Evolutionary conservation across 805 yeast species (phyloP).

Genomic region (Ogataea polymorpha): DNA sequence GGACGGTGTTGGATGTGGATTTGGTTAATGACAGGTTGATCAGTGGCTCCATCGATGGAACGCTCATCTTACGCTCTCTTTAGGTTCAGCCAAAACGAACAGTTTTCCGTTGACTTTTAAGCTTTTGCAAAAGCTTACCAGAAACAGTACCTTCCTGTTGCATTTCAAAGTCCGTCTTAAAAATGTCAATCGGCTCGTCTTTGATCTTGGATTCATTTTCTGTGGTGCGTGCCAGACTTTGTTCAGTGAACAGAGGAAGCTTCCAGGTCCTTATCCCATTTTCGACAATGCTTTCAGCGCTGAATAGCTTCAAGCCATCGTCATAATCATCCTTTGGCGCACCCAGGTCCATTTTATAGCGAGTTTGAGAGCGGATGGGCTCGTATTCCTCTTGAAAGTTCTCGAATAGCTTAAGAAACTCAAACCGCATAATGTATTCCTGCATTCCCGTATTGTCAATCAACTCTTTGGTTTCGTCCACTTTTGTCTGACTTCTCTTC

Average conservation of each 20-base stretch:
- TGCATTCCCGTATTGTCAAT: constrained; percentile 62
- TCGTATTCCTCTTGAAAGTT: constrained; percentile 36
- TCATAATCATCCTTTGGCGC: constrained; percentile 13
- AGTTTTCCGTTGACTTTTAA: constrained; percentile 17
- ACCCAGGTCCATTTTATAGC: constrained; percentile 5
- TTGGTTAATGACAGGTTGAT: constrained; percentile 36
- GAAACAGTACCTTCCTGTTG: constrained; percentile 2
- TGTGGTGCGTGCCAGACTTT: constrained; percentile 28
- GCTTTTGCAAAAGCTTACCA: constrained; percentile 10
- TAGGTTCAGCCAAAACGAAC: constrained; percentile 20
- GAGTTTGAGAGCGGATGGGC: constrained; percentile 33
- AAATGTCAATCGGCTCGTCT: constrained; percentile 8
- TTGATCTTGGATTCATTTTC: constrained; percentile 22
- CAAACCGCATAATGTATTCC: constrained; percentile 48
- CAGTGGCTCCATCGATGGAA: constrained; percentile 55
- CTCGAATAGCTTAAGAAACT: constrained; percentile 39
- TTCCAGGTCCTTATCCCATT: constrained; percentile 29
- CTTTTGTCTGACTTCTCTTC: constrained; percentile 23
- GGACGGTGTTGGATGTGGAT: constrained; percentile 60
- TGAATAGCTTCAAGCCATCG: constrained; percentile 18
- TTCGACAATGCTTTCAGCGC: constrained; percentile 14
- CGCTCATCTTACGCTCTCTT: constrained; percentile 44
- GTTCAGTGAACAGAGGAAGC: constrained; percentile 36
- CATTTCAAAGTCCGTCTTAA: constrained; percentile 4
- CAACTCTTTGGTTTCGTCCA: constrained; percentile 34